Conservation (phyloP, 129 eudicot species). For the Oenanthe sinensis region DNA sequence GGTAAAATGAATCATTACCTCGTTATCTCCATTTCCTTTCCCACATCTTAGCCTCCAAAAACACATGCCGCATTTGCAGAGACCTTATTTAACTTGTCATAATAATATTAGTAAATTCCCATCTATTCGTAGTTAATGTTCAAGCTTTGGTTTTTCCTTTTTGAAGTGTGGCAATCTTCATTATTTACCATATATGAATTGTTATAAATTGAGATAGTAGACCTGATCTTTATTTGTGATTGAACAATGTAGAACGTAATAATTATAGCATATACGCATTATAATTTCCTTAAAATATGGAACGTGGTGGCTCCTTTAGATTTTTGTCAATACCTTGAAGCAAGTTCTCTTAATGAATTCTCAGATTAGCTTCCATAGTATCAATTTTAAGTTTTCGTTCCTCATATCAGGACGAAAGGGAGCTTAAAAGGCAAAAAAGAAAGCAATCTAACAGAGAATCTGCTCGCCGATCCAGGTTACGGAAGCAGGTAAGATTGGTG, state of each 20-base stretch:
- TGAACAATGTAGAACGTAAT: not conserved
- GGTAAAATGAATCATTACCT: not conserved
- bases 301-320: not conserved
- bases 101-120: not conserved
- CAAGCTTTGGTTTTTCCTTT: not conserved
- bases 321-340: not conserved
- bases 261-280: not conserved
- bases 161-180: not conserved
- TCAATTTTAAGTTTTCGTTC: not conserved
- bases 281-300: not conserved
- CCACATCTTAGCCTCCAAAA: not conserved
- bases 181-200: not conserved
- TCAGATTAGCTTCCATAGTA: not conserved
- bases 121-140: not conserved
- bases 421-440: conserved; percentile 84
- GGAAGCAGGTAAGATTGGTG: conserved; percentile 56
- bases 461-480: conserved; percentile 90
- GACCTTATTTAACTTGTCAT: not conserved
- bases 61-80: not conserved
- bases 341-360: not conserved
- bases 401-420: conserved; percentile 77
- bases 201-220: not conserved
- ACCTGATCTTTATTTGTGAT: not conserved
- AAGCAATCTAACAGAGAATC: conserved; percentile 96
- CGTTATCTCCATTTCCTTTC: not conserved